Evolutionary conservation across 192 early-diverging fungal genomes (phyloP).

Genomic region (Coemansia sp.): DNA sequence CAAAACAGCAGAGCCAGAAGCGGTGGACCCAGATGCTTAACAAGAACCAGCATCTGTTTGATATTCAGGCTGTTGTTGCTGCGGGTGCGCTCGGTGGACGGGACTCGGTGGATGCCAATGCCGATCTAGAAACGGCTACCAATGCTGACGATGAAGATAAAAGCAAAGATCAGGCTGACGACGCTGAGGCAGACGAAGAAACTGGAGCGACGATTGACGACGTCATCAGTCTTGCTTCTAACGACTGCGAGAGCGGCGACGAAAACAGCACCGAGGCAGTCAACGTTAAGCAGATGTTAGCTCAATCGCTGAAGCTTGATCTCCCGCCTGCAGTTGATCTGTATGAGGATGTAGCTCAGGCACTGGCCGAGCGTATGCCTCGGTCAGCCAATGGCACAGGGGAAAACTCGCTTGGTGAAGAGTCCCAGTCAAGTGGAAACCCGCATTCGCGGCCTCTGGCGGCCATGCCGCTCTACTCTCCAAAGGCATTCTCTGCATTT

Average conservation of each 20-base stretch:
- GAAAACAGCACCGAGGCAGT: neutral
- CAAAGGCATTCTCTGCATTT: slow-evolving; percentile 9
- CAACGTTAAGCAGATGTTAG: neutral
- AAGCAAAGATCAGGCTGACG: neutral
- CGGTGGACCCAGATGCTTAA: slow-evolving; percentile 48
- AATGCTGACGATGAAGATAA: neutral
- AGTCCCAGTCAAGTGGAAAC: neutral
- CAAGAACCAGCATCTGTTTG: slow-evolving; percentile 50
- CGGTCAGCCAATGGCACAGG: slow-evolving; percentile 26
- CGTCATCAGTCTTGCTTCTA: slow-evolving; percentile 9
- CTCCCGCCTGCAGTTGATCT: slow-evolving; percentile 37
- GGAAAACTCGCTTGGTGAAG: slow-evolving; percentile 6
- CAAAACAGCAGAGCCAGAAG: slow-evolving; percentile 33
- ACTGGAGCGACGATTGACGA: neutral
- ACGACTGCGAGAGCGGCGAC: slow-evolving; percentile 1
- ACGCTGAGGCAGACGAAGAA: slow-evolving; percentile 1
- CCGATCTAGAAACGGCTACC: neutral
- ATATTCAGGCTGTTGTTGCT: slow-evolving; percentile 5
- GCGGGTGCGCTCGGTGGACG: neutral
- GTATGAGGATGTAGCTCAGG: slow-evolving; percentile 37
- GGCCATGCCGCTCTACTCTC: slow-evolving; percentile 12
- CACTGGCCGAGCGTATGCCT: slow-evolving; percentile 39
- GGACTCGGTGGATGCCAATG: neutral
- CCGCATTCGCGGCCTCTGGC: slow-evolving; percentile 1
- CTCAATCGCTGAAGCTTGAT: slow-evolving; percentile 39